phyloP scores from a whole-genome alignment of 2,329 filamentous ascomycete genomes.

The Scleromitrula shiraiana region DNA sequence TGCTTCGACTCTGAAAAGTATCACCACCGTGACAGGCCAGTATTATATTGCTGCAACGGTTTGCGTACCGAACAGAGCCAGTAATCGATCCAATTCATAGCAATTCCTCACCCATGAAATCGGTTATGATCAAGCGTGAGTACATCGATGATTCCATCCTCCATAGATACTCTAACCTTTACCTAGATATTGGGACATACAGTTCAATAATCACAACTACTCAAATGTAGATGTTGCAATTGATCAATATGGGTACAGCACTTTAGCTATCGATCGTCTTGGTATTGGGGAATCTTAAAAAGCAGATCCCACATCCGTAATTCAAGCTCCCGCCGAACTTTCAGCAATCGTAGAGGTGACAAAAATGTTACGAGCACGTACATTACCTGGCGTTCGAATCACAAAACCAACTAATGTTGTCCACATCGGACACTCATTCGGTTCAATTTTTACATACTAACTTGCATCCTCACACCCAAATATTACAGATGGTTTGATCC shows the following conservation, averaged over 20 bases:
- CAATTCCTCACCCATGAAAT: conserved; percentile 9
- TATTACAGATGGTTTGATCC: conserved; percentile 4
- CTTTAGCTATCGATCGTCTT: conserved; percentile 2
- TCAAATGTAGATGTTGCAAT: conserved; percentile 5
- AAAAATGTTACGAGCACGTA: neutral
- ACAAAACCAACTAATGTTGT: neutral
- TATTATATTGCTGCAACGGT: conserved; percentile 6
- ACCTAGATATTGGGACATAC: conserved; percentile 6
- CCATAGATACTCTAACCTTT: neutral
- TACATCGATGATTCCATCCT: neutral
- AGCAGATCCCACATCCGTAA: neutral
- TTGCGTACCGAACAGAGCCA: neutral
- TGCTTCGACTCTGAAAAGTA: neutral
- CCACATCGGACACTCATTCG: conserved; percentile 6
- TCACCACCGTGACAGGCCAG: neutral
- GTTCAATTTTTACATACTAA: conserved; percentile 1
- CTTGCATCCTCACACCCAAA: conserved; percentile 1
- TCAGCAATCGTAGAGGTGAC: conserved; percentile 4
- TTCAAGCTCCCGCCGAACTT: conserved; percentile 4
- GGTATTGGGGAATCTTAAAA: conserved; percentile 5
- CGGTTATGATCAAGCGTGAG: conserved; percentile 4
- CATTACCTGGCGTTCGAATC: neutral
- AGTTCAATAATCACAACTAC: conserved; percentile 2
- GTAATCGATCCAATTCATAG: neutral
- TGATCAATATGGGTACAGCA: conserved; percentile 5